Evolutionary conservation across 139 green algal genomes (phyloP).

Genomic region (Astrephomene gubernaculifera): DNA sequence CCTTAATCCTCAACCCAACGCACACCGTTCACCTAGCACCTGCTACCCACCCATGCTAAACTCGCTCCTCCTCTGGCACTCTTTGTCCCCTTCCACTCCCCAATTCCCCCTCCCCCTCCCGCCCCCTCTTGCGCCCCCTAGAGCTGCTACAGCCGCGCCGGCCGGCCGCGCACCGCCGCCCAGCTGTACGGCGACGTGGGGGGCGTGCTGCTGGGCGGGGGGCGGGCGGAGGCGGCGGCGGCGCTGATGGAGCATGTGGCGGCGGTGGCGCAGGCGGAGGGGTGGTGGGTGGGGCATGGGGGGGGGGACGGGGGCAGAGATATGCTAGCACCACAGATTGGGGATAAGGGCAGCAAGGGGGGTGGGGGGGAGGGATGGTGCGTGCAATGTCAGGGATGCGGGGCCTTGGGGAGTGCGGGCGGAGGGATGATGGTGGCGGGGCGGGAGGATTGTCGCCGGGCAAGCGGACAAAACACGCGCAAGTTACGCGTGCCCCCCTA

Average conservation of each 20-base stretch:
- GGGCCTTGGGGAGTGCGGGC: too few relatives aligned
- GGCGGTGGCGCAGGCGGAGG: constrained; percentile 31
- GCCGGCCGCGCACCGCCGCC: constrained; percentile 13
- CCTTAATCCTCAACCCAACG: too few relatives aligned
- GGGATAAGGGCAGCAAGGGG: too few relatives aligned
- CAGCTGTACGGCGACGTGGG: constrained; percentile 35
- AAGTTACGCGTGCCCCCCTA: too few relatives aligned
- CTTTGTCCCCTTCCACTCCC: background rate
- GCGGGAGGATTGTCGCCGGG: too few relatives aligned
- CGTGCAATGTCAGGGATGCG: background rate
- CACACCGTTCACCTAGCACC: too few relatives aligned
- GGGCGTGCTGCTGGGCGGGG: constrained; percentile 2
- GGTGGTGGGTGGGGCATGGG: constrained; percentile 14
- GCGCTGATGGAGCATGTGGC: constrained; percentile 39
- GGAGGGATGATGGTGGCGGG: too few relatives aligned
- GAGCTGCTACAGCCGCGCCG: constrained; percentile 32
- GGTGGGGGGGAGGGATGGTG: constrained; percentile 37
- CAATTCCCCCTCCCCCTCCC: background rate
- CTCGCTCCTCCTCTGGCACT: background rate
- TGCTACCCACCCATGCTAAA: background rate
- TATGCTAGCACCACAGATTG: too few relatives aligned
- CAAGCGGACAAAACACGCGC: too few relatives aligned
- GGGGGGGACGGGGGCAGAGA: too few relatives aligned
- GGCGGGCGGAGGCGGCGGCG: constrained; percentile 28
- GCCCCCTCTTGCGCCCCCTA: background rate